Base-by-base conservation (phyloP, 306 rosid genomes). In the Quercus rubra region DNA sequence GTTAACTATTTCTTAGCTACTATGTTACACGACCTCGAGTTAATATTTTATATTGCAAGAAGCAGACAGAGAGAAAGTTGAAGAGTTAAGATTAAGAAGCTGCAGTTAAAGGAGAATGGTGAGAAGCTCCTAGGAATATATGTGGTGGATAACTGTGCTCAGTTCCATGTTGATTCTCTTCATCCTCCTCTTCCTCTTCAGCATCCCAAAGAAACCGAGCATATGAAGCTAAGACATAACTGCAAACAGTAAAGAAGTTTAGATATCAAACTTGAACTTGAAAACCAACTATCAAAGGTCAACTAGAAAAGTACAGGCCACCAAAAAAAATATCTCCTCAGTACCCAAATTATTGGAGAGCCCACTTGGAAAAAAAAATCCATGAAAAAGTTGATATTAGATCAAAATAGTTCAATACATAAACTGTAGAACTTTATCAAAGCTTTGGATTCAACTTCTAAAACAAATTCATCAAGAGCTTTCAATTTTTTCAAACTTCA, bases 191-290 rank as follows among this genome's bases (percentile, higher is more conserved):
- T 4, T 84, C 89, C 30, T 83, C 94, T 67, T 91, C 88, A 33
- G 81, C 76, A 74, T 94, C 97, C 97, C 97, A 94, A 25, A 92
- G 97, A 80, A 93, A 93, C 0, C 82, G 81, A 49, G 97, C 98
- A 87, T 91, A 88, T 38, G 97, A 89, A 77, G 94, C 98, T 8
- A 88, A 20, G 14, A 89, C 90, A 87, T 85, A 89, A 77, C 98
- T 92, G 92, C 86, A 80, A 41, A 82, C 4, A 6, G 56, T 63
- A 18, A 56, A 20, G 70, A 43, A 61, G 21, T 19, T 55, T 13
- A 73, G 30, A 66, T 55, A 63, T 83, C 61, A 83, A 67, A 59
- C 5, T 3, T 49, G 14, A 49, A 78, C 56, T 80, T 76, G 2
- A 74, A 72, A 75, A 79, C 55, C 75, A 49, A 12, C 46, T 18